Conservation (phyloP, 2,329 filamentous ascomycete genomes). For the Cercospora nicotianae region DNA sequence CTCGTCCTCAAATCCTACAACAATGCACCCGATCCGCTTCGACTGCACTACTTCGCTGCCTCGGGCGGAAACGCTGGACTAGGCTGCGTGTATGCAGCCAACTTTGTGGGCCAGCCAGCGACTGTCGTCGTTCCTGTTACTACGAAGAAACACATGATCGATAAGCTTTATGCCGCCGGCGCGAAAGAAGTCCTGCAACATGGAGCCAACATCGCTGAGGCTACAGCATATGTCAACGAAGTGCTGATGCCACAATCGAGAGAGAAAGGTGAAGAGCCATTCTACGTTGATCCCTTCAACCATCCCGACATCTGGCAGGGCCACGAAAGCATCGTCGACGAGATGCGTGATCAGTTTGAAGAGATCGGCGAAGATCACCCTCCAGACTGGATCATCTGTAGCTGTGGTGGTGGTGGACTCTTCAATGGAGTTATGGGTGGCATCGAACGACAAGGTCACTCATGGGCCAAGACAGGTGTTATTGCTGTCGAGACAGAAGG, state of each 20-base stretch:
- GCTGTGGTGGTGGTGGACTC: conserved; percentile 76
- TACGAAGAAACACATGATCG: conserved; percentile 68
- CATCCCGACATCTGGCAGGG: conserved; percentile 68
- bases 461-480: conserved; percentile 49
- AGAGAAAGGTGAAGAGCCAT: conserved; percentile 48
- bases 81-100: conserved; percentile 73
- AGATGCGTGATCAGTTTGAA: conserved; percentile 46
- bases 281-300: conserved; percentile 72
- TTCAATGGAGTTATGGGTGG: conserved; percentile 75
- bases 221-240: conserved; percentile 65
- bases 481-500: conserved; percentile 75
- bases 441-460: conserved; percentile 53
- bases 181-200: conserved; percentile 65
- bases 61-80: conserved; percentile 84
- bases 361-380: conserved; percentile 47
- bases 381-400: conserved; percentile 73
- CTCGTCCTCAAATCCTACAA: conserved; percentile 46
- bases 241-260: conserved; percentile 51
- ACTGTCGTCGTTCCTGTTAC: conserved; percentile 72
- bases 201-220: conserved; percentile 68
- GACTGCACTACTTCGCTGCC: conserved; percentile 71
- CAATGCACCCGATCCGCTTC: conserved; percentile 30
- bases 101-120: conserved; percentile 62
- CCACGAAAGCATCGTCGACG: conserved; percentile 59
- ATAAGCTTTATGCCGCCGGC: conserved; percentile 68